Base-by-base conservation (phyloP, 805 yeast species). In the Metschnikowia continentalis region DNA sequence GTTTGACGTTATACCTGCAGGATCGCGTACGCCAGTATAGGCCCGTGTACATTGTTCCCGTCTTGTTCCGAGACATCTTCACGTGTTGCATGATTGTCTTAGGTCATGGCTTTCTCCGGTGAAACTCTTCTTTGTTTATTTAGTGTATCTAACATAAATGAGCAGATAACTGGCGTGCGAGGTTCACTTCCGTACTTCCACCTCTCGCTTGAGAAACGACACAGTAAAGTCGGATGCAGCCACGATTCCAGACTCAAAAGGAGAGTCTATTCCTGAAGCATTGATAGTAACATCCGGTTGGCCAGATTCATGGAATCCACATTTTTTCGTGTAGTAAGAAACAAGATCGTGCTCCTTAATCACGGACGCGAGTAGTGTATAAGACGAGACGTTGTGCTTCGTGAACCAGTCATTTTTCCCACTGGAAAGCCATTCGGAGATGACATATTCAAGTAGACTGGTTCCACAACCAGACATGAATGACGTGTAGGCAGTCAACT, bases 401-500 rank as follows among this genome's bases (percentile, higher is more conserved):
- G 26, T 8, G n/a, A 37, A 36, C 48, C 48, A 45, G 39, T 37
- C 35, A 19, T 36, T 15, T 6, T 32, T 33, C 3, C 33, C 39
- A 15, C 5, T 45, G n/a, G 47, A 43, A 19, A 68, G 36, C 22
- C 54, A 58, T 11, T 48, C 54, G 4, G 52, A 48, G 7, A 63
- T 54, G n/a, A 61, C 51, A 23, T 55, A 65, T 4, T 69, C 63
- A 0, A 72, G 53, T 11, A 68, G 48, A 3, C 49, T 48, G 1
- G 74, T 60, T 4, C 75, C 78, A 11, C 69, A 47, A n/a, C 64
- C 61, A 19, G 77, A 75, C 57, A 72, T 67, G 50, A 77, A 80
- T 0, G 86, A 79, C 0, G 83, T 75, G 52, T 78, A 76, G 6
- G 77, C 78, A 0, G 86, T 80, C 10, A 82, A 48, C 55, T 79